These are phyloP conservation scores for Cyanidiococcus yangmingshanensis DNA, from an alignment of 23 red algal genomes.

Conservation along the genomic window DNA sequence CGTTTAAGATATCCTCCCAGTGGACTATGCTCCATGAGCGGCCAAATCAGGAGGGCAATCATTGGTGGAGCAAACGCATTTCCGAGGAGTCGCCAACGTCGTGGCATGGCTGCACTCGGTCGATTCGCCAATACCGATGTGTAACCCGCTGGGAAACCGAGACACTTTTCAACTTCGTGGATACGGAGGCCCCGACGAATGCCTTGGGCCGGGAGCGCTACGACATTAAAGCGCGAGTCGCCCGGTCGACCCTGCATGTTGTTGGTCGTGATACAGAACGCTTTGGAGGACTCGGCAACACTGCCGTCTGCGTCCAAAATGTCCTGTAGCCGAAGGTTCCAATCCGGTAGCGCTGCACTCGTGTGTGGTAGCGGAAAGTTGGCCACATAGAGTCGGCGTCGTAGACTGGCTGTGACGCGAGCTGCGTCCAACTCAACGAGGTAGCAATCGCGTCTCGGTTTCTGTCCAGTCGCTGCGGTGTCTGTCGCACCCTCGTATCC, in stretches of 20 bases:
- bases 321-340: neutral
- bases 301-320: neutral
- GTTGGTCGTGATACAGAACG: slow-evolving; percentile 32
- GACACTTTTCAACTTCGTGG: slow-evolving; percentile 21
- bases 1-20: neutral
- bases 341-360: neutral
- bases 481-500: neutral
- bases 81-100: slow-evolving; percentile 22
- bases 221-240: slow-evolving; percentile 28
- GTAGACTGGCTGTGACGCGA: slow-evolving; percentile 3
- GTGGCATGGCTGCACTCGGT: neutral
- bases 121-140: slow-evolving; percentile 6
- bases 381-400: slow-evolving; percentile 4
- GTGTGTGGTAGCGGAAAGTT: neutral
- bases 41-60: slow-evolving; percentile 16
- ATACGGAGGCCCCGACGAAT: slow-evolving; percentile 17
- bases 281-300: slow-evolving; percentile 25
- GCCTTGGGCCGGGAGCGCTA: slow-evolving; percentile 13
- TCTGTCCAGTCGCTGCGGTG: neutral
- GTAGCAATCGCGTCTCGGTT: neutral
- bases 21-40: neutral
- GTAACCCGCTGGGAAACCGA: slow-evolving; percentile 23
- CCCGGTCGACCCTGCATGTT: slow-evolving; percentile 20
- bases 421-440: slow-evolving; percentile 4
- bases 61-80: slow-evolving; percentile 23